Evolutionary conservation across 208 protist species (phyloP), one percentile per base, ranked within the genome.

Genomic region (Phytomonas sp.): DNA sequence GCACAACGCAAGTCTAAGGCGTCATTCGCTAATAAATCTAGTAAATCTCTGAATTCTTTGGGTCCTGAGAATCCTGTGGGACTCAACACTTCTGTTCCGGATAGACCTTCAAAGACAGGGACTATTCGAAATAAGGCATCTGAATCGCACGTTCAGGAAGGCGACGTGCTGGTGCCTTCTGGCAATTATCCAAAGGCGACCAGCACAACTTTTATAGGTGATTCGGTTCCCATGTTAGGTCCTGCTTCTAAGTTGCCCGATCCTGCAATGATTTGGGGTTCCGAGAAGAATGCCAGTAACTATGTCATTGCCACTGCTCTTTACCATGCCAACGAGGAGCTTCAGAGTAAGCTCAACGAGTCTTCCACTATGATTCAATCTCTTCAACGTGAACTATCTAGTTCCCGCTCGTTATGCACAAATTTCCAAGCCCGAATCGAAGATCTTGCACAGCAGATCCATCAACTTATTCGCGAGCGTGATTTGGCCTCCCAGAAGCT

Each of bases 261-360:
- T 69, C 91, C 89, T 0, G 76, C 84, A 1, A 89, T 96, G 86
- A 81, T 96, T 45, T 96, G 91, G 89, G 91, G 91, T 12, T 84
- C 83, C 37, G 91, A 96, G 67, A 83, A 80, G 63, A 90, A 81
- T 66, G 67, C 91, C 26, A 84, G 89, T 60, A 88, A 89, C 66
- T 93, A 89, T 60, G 81, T 92, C n/a, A 83, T 84, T 26, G 87
- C 88, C 6, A 90, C 79, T 56, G 89, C 87, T 16, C 81, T 96
- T 31, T 93, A 93, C 73, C 82, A 93, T 70, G 82, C 89, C 34
- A 96, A 94, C 76, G 87, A 93, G 80, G 82, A 94, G 71, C 75
- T 96, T 60, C 92, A 86, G 23, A 81, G 84, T 19, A 81, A 90
- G 70, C 77, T 94, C 29, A 81, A 88, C 19, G 89, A 96, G 64